These are phyloP conservation scores for Oryza longistaminata DNA, from an alignment of 176 grass and related monocot genomes.

Conservation along the genomic window DNA sequence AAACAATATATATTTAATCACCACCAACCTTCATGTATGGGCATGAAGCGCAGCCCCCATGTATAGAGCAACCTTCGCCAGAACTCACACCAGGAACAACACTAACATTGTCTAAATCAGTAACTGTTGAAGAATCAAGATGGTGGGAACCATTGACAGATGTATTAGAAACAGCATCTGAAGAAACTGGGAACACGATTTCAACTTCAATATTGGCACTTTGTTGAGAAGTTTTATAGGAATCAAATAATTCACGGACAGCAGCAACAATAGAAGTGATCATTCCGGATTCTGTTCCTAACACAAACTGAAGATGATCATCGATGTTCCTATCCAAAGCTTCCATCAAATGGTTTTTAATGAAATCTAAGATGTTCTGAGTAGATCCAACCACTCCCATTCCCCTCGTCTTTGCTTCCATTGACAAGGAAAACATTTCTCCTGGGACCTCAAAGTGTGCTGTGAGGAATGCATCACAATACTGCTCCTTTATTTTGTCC, in stretches of 20 bases:
- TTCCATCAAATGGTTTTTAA: constrained; percentile 63
- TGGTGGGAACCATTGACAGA: constrained; percentile 44
- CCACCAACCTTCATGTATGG: constrained; percentile 94
- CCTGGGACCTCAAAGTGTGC: constrained; percentile 99
- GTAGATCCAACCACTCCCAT: constrained; percentile 97
- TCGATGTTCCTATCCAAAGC: constrained; percentile 75
- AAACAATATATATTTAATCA: neutral
- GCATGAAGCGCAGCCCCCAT: constrained; percentile 94
- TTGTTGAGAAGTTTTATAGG: constrained; percentile 35
- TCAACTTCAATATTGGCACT: constrained; percentile 80
- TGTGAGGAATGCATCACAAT: constrained; percentile 88
- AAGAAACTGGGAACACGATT: constrained; percentile 95
- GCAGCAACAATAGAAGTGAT: constrained; percentile 89
- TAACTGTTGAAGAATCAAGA: constrained; percentile 35
- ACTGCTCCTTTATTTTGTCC: constrained; percentile 86
- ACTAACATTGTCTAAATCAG: constrained; percentile 52
- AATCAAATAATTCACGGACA: constrained; percentile 62
- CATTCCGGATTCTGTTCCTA: constrained; percentile 99
- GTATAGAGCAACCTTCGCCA: constrained; percentile 95
- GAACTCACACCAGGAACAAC: constrained; percentile 81
- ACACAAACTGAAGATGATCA: constrained; percentile 90
- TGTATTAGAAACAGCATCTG: constrained; percentile 78
- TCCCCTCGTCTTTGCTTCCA: constrained; percentile 90
- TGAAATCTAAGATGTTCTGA: constrained; percentile 95
- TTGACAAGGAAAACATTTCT: constrained; percentile 98